phyloP scores from a whole-genome alignment of 768 basidiomycete species.

The Hemileccinum impolitum region DNA sequence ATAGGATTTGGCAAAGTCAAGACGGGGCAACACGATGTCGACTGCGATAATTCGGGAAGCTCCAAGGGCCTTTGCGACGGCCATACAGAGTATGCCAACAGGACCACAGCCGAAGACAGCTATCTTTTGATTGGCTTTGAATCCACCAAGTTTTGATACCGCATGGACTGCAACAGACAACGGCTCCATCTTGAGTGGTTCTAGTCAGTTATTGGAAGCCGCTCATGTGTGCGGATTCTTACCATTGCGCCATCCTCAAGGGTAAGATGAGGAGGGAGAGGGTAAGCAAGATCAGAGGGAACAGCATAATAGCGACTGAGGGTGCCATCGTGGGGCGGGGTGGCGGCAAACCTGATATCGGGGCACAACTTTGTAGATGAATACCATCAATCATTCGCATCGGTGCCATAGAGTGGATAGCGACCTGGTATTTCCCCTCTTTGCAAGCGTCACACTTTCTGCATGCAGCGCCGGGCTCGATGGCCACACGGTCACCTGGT shows the following conservation, averaged over 20 bases:
- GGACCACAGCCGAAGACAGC: slow-evolving; percentile 89
- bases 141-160: slow-evolving; percentile 68
- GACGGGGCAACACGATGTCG: slow-evolving; percentile 70
- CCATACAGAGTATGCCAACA: slow-evolving; percentile 87
- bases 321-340: slow-evolving; percentile 92
- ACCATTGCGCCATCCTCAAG: slow-evolving; percentile 97
- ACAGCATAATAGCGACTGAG: slow-evolving; percentile 82
- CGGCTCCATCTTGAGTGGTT: slow-evolving; percentile 74
- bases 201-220: slow-evolving; percentile 1
- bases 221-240: slow-evolving; percentile 6
- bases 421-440: slow-evolving; percentile 77
- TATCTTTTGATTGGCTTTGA: slow-evolving; percentile 73
- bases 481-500: slow-evolving; percentile 82
- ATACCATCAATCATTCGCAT: neutral
- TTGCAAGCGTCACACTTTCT: slow-evolving; percentile 83
- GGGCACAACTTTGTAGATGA: slow-evolving; percentile 63
- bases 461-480: slow-evolving; percentile 90
- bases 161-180: slow-evolving; percentile 91
- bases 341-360: slow-evolving; percentile 85
- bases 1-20: slow-evolving; percentile 84
- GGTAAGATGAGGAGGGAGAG: slow-evolving; percentile 76
- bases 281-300: slow-evolving; percentile 81
- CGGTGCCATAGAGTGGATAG: neutral
- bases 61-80: slow-evolving; percentile 91
- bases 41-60: slow-evolving; percentile 82